Evolutionary conservation across 2,329 filamentous ascomycete genomes (phyloP).

Genomic region (Claviceps sp.): DNA sequence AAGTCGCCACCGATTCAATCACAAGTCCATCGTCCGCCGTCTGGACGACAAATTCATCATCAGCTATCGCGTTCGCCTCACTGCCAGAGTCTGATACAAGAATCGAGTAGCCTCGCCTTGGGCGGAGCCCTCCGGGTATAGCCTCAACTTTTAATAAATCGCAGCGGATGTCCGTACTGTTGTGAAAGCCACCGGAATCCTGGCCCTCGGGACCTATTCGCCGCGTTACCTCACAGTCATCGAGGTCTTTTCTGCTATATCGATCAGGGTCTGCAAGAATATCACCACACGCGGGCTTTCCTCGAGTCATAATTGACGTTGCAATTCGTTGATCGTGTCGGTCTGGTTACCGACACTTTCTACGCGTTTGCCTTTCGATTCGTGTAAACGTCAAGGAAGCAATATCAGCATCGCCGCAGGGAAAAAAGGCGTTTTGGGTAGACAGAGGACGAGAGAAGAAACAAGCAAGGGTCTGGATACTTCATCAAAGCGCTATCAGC

Average conservation of each 20-base stretch:
- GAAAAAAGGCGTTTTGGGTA: not conserved
- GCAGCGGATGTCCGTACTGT: slow-evolving; percentile 1
- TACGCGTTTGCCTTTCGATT: slow-evolving; percentile 6
- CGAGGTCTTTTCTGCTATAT: slow-evolving; percentile 3
- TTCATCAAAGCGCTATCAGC: slow-evolving; percentile 3
- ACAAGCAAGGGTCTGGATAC: slow-evolving; percentile 2
- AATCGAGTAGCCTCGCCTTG: slow-evolving; percentile 4
- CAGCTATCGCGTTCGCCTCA: slow-evolving; percentile 6
- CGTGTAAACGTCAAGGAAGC: not conserved
- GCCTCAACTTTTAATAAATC: not conserved
- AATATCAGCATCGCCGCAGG: not conserved
- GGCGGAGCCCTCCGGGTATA: slow-evolving; percentile 7
- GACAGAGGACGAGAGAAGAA: not conserved
- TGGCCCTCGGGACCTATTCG: not conserved
- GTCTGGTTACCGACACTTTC: slow-evolving; percentile 38
- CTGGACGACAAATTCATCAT: slow-evolving; percentile 21
- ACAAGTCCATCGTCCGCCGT: slow-evolving; percentile 16
- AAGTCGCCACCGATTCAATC: slow-evolving; percentile 15
- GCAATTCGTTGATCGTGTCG: slow-evolving; percentile 23
- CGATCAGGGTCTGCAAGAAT: slow-evolving; percentile 5
- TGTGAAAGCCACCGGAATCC: slow-evolving; percentile 9
- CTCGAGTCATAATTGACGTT: slow-evolving; percentile 22
- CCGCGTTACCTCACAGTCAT: slow-evolving; percentile 9
- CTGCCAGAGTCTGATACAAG: slow-evolving; percentile 8
- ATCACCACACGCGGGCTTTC: slow-evolving; percentile 22